Evolutionary conservation across 2,329 filamentous ascomycete species (phyloP).

Genomic region (Fusarium azukiicola): DNA sequence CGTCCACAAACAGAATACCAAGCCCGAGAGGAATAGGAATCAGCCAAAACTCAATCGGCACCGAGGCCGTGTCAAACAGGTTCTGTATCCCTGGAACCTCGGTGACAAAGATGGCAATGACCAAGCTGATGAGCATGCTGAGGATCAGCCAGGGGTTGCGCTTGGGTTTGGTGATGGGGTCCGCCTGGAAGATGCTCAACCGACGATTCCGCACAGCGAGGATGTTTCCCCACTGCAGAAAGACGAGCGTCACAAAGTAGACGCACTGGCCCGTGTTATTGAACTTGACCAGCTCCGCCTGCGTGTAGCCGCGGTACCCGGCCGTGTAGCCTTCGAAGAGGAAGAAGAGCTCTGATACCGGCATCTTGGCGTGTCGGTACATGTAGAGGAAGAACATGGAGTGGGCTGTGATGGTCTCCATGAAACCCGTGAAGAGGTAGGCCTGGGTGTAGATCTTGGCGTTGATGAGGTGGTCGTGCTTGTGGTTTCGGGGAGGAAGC

Average conservation of each 20-base stretch:
- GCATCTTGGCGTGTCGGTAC: constrained; percentile 70
- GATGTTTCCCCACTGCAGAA: constrained; percentile 77
- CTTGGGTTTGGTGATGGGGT: constrained; percentile 68
- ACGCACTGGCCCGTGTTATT: constrained; percentile 73
- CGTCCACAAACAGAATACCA: constrained; percentile 73
- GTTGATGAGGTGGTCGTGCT: constrained; percentile 74
- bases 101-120: constrained; percentile 75
- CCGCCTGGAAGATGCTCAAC: constrained; percentile 73
- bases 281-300: constrained; percentile 69
- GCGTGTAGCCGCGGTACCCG: constrained; percentile 72
- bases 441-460: constrained; percentile 73
- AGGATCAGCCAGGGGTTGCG: constrained; percentile 73
- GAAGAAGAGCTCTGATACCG: constrained; percentile 71
- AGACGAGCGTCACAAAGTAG: constrained; percentile 76
- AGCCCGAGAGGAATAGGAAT: constrained; percentile 73
- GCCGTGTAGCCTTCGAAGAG: constrained; percentile 70
- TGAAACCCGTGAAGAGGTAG: constrained; percentile 74
- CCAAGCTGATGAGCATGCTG: constrained; percentile 69
- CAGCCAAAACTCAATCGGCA: constrained; percentile 75
- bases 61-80: constrained; percentile 71
- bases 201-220: constrained; percentile 73
- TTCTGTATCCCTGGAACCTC: constrained; percentile 72
- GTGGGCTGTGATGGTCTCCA: constrained; percentile 73
- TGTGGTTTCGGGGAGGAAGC: constrained; percentile 72
- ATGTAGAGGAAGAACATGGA: constrained; percentile 77